These are phyloP conservation scores for Acrodontium crateriforme DNA, from an alignment of 2,329 filamentous ascomycete genomes.

Conservation along the genomic window DNA sequence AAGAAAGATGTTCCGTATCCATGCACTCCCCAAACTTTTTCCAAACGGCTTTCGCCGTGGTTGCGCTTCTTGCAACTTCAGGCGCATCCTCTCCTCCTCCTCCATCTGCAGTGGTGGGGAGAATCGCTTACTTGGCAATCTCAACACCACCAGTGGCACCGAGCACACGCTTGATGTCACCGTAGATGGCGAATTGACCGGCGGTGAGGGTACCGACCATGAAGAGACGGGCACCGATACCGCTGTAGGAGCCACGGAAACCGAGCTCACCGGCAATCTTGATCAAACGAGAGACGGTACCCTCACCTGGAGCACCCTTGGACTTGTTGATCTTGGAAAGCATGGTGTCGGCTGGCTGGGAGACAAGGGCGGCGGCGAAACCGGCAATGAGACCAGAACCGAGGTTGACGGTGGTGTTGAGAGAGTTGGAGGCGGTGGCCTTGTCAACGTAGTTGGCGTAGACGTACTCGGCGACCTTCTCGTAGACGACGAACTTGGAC, in stretches of 20 bases:
- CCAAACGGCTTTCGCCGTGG: too few species aligned
- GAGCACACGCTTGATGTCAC: slow-evolving; percentile 24
- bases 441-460: slow-evolving; percentile 52
- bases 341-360: slow-evolving; percentile 87
- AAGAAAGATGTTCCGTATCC: too few species aligned
- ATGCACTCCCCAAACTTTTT: too few species aligned
- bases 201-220: slow-evolving; percentile 63
- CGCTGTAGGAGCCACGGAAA: slow-evolving; percentile 57
- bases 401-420: slow-evolving; percentile 71
- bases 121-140: slow-evolving; percentile 33
- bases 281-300: slow-evolving; percentile 64
- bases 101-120: too few species aligned
- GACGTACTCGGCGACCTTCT: slow-evolving; percentile 68
- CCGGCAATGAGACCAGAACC: slow-evolving; percentile 73
- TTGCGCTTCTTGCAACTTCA: too few species aligned
- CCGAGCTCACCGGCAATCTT: slow-evolving; percentile 84
- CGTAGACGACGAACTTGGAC: slow-evolving; percentile 89
- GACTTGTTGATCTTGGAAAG: slow-evolving; percentile 95
- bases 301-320: slow-evolving; percentile 73
- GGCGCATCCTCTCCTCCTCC: too few species aligned
- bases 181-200: slow-evolving; percentile 83
- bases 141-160: slow-evolving; percentile 65
- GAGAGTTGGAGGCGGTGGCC: slow-evolving; percentile 49
- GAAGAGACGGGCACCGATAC: slow-evolving; percentile 69
- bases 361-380: slow-evolving; percentile 76